Evolutionary conservation across 2,329 filamentous ascomycete genomes (phyloP), one percentile per base, ranked within the genome.

Genomic region (Xylariaceae sp.): DNA sequence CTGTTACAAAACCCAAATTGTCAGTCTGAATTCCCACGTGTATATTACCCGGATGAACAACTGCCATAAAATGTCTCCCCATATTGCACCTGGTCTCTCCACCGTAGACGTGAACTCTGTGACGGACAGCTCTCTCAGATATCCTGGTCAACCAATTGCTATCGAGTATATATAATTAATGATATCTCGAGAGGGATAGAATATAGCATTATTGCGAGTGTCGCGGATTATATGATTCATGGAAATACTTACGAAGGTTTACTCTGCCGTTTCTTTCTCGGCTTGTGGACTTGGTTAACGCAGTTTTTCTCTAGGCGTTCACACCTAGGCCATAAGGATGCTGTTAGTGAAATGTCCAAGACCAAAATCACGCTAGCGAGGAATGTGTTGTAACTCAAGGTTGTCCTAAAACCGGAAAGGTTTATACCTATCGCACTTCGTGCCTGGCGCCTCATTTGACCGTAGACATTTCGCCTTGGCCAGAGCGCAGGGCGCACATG

Each of bases 401-500:
- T 26, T 26, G 23, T 4, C 23, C 10, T 32, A 40, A 10, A 20
- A 47, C 50, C 16, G 21, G 40, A 12, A 19, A 29, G 19, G 43
- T 18, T 20, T 61, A 60, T 50, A 71, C 70, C 71, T 65, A 54
- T 81, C 79, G 55, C 79, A 81, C 59, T 79, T 81, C 18, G 75
- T 63, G 1, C 71, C 72, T 0, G 67, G 60, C 2, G 62, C 56
- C 3, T 67, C 61, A 52, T 74, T 75, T 6, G 77, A 73, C 7
- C 78, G 75, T 44, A 81, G 73, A 57, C 79, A 81, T 58, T 81
- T 81, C 7, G 79, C 78, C 61, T 81, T 81, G 29, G 79, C 77
- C 12, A 74, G 70, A 6, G 79, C 77, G 60, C 79, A 81, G 1
- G 77, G 70, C 4, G 77, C 71, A 48, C 79, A 81, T 1, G 79